Percentiles rank a stretch among this genome's conserved stretches.
Evolutionary conservation across 768 basidiomycete genomes (phyloP).

Genomic region (Kwoniella mangroviensis): DNA sequence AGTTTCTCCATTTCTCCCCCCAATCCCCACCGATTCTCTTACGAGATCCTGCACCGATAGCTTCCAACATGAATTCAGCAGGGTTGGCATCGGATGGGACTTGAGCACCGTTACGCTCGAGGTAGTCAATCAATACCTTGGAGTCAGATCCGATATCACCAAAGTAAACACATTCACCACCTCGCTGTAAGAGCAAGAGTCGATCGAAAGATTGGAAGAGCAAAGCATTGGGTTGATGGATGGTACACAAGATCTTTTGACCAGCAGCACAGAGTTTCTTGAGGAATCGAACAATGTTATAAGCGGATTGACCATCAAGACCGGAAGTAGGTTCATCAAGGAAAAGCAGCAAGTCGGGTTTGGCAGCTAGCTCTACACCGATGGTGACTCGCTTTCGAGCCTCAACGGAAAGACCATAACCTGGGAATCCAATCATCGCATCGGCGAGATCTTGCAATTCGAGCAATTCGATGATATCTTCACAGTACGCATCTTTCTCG

Average conservation of each 20-base stretch:
- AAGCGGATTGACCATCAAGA: slow-evolving; percentile 61
- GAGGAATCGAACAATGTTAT: slow-evolving; percentile 65
- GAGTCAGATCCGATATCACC: slow-evolving; percentile 66
- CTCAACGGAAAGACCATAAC: slow-evolving; percentile 67
- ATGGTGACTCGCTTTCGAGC: slow-evolving; percentile 82
- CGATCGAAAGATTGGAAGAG: slow-evolving; percentile 83
- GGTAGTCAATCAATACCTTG: slow-evolving; percentile 71
- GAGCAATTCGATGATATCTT: slow-evolving; percentile 77
- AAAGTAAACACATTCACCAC: slow-evolving; percentile 77
- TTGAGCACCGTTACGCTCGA: slow-evolving; percentile 71
- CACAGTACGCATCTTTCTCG: slow-evolving; percentile 76
- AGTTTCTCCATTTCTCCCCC: slow-evolving; percentile 82
- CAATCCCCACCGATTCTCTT: slow-evolving; percentile 75
- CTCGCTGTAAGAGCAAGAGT: slow-evolving; percentile 74
- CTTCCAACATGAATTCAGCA: slow-evolving; percentile 66
- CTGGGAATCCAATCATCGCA: slow-evolving; percentile 69
- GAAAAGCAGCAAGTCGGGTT: slow-evolving; percentile 80
- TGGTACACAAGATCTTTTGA: slow-evolving; percentile 88
- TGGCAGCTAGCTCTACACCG: slow-evolving; percentile 83
- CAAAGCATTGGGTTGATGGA: slow-evolving; percentile 86
- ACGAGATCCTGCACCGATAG: slow-evolving; percentile 67
- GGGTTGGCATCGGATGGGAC: slow-evolving; percentile 76
- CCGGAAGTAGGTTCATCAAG: slow-evolving; percentile 89
- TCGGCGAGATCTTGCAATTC: slow-evolving; percentile 84
- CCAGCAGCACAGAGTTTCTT: slow-evolving; percentile 76